Evolutionary conservation across 331 rosid species (phyloP).

Genomic region (Arachis monticola): DNA sequence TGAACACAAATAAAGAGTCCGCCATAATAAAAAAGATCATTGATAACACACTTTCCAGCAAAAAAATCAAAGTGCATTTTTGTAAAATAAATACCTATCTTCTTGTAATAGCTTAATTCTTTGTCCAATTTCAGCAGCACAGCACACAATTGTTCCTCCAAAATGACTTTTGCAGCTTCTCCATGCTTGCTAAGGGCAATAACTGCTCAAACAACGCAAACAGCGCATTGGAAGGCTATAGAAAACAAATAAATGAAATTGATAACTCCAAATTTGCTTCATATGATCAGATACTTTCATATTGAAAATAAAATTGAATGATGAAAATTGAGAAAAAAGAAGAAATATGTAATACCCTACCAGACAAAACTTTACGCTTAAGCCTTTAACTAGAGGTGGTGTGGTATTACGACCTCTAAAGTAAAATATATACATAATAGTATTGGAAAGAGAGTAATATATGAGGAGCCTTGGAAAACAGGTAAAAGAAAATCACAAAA

Average conservation of each 20-base stretch:
- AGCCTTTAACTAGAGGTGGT: too few species aligned
- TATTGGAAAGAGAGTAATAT: too few species aligned
- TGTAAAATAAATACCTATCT: slow-evolving; percentile 63
- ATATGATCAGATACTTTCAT: slow-evolving; percentile 8
- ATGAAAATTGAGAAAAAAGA: slow-evolving; percentile 1
- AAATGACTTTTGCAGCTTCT: slow-evolving; percentile 50
- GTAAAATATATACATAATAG: too few species aligned
- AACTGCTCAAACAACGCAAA: slow-evolving; percentile 59
- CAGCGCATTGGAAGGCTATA: slow-evolving; percentile 6
- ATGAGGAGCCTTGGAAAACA: too few species aligned
- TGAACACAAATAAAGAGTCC: slow-evolving; percentile 12
- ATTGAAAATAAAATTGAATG: slow-evolving; percentile 14
- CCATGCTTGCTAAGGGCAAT: slow-evolving; percentile 55
- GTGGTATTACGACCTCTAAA: too few species aligned
- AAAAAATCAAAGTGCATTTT: slow-evolving; percentile 9
- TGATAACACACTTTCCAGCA: not conserved
- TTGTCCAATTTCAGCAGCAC: slow-evolving; percentile 62
- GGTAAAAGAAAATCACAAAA: too few species aligned
- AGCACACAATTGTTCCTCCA: slow-evolving; percentile 79
- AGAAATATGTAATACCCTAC: too few species aligned
- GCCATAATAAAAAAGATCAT: not conserved
- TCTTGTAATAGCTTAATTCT: slow-evolving; percentile 86
- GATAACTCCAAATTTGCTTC: slow-evolving; percentile 1
- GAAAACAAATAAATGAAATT: slow-evolving; percentile 27
- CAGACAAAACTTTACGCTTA: too few species aligned